phyloP scores from a whole-genome alignment of 768 basidiomycete genomes.

The Hericium rajendrae region DNA sequence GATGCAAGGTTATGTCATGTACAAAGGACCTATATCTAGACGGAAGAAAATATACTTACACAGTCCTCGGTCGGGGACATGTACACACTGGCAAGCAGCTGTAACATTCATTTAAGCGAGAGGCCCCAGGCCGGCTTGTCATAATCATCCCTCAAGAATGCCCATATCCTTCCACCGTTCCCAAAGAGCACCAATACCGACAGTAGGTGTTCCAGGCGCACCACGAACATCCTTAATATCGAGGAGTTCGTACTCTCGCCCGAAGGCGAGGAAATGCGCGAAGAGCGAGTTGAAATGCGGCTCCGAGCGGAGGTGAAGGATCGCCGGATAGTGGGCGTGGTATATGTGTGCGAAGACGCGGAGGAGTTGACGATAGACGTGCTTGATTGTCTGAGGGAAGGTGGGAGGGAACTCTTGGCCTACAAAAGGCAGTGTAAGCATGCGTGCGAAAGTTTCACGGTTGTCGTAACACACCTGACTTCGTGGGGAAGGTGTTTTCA shows the following conservation, averaged over 20 bases:
- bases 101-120: too few species aligned
- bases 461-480: conserved; percentile 55
- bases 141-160: conserved; percentile 37
- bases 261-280: conserved; percentile 95
- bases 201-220: conserved; percentile 37
- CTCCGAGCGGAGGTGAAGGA: conserved; percentile 88
- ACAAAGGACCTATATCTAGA: too few species aligned
- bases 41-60: too few species aligned
- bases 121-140: too few species aligned
- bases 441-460: neutral
- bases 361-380: conserved; percentile 93
- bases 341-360: conserved; percentile 97
- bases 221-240: conserved; percentile 85
- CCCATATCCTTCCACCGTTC: conserved; percentile 90
- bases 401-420: conserved; percentile 80
- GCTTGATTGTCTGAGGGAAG: conserved; percentile 86
- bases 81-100: too few species aligned
- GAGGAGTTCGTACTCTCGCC: conserved; percentile 84
- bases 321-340: conserved; percentile 84
- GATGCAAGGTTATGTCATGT: too few species aligned
- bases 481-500: conserved; percentile 90
- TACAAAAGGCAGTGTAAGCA: conserved; percentile 18
- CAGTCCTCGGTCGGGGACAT: too few species aligned
- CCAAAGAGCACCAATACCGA: conserved; percentile 74
- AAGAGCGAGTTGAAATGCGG: conserved; percentile 96